Evolutionary conservation across 2,329 filamentous ascomycete genomes (phyloP).

Genomic region (Microcyclospora pomicola): DNA sequence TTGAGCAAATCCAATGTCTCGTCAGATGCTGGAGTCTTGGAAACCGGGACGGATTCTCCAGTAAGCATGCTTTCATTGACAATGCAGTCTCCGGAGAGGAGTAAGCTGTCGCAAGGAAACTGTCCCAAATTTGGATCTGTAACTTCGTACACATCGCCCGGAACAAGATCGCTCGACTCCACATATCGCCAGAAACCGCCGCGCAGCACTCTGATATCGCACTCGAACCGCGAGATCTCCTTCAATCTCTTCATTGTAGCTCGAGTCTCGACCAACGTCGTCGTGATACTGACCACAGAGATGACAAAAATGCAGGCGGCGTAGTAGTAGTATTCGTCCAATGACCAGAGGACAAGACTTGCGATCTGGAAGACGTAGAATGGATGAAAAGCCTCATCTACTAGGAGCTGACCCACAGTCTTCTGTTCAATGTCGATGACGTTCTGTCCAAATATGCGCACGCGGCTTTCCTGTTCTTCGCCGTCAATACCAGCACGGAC

Average conservation of each 20-base stretch:
- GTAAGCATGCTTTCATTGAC: constrained; percentile 99
- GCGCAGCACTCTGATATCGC: constrained; percentile 81
- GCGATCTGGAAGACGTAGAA: constrained; percentile 98
- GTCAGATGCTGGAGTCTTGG: constrained; percentile 73
- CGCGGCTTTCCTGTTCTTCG: constrained; percentile 72
- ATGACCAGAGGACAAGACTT: constrained; percentile 83
- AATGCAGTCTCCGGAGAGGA: constrained; percentile 89
- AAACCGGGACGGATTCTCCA: constrained; percentile 90
- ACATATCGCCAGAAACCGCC: constrained; percentile 94
- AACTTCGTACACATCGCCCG: constrained; percentile 91
- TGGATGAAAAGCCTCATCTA: constrained; percentile 93
- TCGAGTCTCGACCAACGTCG: constrained; percentile 80
- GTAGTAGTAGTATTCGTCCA: constrained; percentile 97
- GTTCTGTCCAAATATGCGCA: constrained; percentile 79
- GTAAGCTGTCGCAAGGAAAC: constrained; percentile 80
- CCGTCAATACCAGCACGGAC: constrained; percentile 71
- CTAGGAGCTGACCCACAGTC: constrained; percentile 62
- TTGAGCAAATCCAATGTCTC: constrained; percentile 65
- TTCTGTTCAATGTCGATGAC: constrained; percentile 90
- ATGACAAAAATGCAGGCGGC: constrained; percentile 89
- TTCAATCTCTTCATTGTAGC: constrained; percentile 82
- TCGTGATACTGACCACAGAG: constrained; percentile 79
- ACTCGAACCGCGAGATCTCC: constrained; percentile 89
- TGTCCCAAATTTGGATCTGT: constrained; percentile 82
- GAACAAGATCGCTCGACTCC: constrained; percentile 74